Evolutionary conservation across 305 asterid species (phyloP), one percentile per base, ranked within the genome.

Genomic region (Plantago lanceolata): DNA sequence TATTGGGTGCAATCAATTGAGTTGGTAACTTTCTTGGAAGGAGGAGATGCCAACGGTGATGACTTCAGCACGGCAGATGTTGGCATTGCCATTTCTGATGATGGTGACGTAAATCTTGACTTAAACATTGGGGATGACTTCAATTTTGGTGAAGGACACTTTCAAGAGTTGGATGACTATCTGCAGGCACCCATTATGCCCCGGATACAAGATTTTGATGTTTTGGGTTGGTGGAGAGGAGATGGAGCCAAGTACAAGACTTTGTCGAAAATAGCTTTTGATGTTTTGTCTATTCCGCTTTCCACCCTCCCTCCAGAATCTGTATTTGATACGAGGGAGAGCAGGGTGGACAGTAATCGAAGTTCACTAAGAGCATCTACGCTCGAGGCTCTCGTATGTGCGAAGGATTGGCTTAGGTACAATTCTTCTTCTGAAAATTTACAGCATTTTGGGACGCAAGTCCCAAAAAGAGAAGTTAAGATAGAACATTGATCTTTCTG

Each of bases 191-290:
- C 86, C 0, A 63, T 74, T 49, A 8, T 83, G 65, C 95, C 95
- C 40, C 86, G 84, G 8, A 78, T 62, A 15, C 93, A 89, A 45
- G 96, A 82, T 48, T 85, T 92, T 7, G 96, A 92, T 66, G 96
- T 80, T 9, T 51, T 92, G 76, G 89, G 88, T 8, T 92, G 98
- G 98, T 91, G 96, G 98, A 81, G 71, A 57, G 56, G 48, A 16
- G 82, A 83, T 48, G 72, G 80, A 52, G 33, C 26, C 2, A 80
- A 73, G 67, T 91, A 84, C 74, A 95, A 94, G 2, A 82, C 80
- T 17, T 59, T 91, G 31, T 78, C 94, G 1, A 88, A 71, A 68
- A 72, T 91, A 85, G 98, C 98, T 19, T 73, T 75, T 1, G 98
- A 89, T 65, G 73, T 92, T 61, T 64, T 92, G 61, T 80, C 87